These are phyloP conservation scores for Neonectria faginata DNA, from an alignment of 2,329 filamentous ascomycete genomes.

Conservation along the genomic window DNA sequence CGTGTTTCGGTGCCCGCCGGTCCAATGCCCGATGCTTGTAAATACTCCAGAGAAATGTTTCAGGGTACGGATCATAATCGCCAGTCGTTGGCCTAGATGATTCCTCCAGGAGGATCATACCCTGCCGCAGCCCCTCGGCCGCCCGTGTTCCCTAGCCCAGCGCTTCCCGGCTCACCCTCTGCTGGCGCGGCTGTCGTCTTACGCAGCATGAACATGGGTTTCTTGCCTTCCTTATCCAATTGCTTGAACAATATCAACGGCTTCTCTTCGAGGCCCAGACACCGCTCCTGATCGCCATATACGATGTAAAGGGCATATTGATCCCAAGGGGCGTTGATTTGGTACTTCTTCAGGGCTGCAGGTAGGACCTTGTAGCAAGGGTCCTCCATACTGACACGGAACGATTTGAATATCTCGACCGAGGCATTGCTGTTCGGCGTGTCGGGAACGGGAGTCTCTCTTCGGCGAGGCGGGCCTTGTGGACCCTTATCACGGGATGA, in stretches of 20 bases:
- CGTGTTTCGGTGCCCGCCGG: slow-evolving; percentile 40
- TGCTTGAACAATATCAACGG: slow-evolving; percentile 97
- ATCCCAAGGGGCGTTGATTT: slow-evolving; percentile 97
- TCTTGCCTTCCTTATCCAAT: slow-evolving; percentile 94
- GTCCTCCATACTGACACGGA: slow-evolving; percentile 97
- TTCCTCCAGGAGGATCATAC: slow-evolving; percentile 71
- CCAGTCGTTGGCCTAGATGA: slow-evolving; percentile 58
- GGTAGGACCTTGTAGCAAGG: slow-evolving; percentile 97
- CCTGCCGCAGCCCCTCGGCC: slow-evolving; percentile 58
- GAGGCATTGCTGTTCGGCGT: slow-evolving; percentile 69
- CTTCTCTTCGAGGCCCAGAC: slow-evolving; percentile 90
- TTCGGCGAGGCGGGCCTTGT: slow-evolving; percentile 63
- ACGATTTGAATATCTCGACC: slow-evolving; percentile 99
- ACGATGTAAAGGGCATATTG: slow-evolving; percentile 99
- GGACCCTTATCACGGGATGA: slow-evolving; percentile 47
- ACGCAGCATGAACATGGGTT: slow-evolving; percentile 99
- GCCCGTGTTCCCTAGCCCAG: slow-evolving; percentile 60
- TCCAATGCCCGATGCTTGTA: slow-evolving; percentile 16
- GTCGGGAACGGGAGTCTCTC: slow-evolving; percentile 72
- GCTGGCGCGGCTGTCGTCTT: slow-evolving; percentile 68
- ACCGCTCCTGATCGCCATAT: slow-evolving; percentile 97
- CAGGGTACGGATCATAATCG: slow-evolving; percentile 18
- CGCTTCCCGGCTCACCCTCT: slow-evolving; percentile 67
- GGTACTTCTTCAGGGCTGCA: slow-evolving; percentile 96
- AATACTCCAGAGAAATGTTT: slow-evolving; percentile 13